These are phyloP conservation scores for Serendipita vermifera DNA, from an alignment of 768 basidiomycete species.

Conservation along the genomic window DNA sequence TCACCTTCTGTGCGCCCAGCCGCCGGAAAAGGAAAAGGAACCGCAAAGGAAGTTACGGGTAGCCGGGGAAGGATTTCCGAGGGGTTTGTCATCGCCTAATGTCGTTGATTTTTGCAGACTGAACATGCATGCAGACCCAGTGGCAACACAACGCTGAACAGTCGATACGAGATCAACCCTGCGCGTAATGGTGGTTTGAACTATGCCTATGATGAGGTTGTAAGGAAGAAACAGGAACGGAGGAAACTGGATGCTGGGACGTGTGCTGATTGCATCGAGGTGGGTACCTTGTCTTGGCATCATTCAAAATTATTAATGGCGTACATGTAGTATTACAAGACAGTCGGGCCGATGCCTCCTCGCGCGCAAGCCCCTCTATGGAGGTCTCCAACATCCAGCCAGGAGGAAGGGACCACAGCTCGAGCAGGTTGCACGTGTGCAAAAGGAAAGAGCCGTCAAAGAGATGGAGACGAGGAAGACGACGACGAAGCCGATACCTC, in stretches of 20 bases:
- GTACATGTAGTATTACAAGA: constrained; percentile 5
- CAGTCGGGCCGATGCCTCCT: constrained; percentile 2
- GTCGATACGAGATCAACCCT: neutral
- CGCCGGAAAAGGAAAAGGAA: too few relatives aligned
- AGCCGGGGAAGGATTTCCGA: too few relatives aligned
- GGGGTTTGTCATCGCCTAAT: too few relatives aligned
- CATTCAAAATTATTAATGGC: too few relatives aligned
- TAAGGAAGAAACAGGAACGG: neutral
- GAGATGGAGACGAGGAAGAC: neutral
- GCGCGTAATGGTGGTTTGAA: neutral
- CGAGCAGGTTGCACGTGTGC: too few relatives aligned
- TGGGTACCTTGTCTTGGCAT: neutral
- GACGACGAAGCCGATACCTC: neutral
- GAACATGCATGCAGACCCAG: too few relatives aligned
- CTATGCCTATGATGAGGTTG: neutral
- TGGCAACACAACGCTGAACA: too few relatives aligned
- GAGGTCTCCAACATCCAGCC: neutral
- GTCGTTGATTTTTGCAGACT: too few relatives aligned
- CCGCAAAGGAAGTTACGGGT: too few relatives aligned
- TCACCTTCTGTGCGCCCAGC: too few relatives aligned
- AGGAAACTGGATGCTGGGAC: neutral
- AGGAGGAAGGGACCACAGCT: neutral
- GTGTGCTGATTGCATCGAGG: neutral
- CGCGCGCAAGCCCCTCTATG: neutral
- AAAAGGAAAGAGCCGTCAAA: too few relatives aligned